A percentile compares a stretch with the other conserved stretches of the same genome.
phyloP scores from a whole-genome alignment of 495 filamentous ascomycete genomes.

The Tuber aestivum region DNA sequence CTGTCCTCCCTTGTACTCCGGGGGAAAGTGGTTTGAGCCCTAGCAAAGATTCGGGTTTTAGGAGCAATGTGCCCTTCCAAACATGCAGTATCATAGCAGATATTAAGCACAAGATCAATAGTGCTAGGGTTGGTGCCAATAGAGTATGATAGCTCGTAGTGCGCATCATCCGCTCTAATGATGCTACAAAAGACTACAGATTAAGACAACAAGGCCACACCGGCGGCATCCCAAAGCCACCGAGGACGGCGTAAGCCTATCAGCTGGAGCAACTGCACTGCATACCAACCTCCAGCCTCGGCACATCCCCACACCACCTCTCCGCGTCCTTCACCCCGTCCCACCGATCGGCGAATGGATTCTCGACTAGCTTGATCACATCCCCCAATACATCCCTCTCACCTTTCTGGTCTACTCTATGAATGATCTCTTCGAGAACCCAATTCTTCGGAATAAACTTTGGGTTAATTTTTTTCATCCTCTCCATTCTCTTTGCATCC shows the following conservation, averaged over 20 bases:
- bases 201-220: neutral
- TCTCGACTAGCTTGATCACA: conserved; percentile 70
- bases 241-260: neutral
- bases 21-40: neutral
- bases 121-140: neutral
- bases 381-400: conserved; percentile 70
- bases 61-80: neutral
- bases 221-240: neutral
- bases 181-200: neutral
- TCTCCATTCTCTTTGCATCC: conserved; percentile 57
- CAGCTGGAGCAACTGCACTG: conserved; percentile 72
- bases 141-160: neutral
- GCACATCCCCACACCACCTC: conserved; percentile 84
- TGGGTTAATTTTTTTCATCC: conserved; percentile 83
- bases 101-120: neutral
- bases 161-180: neutral
- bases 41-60: neutral
- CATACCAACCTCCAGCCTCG: conserved; percentile 65
- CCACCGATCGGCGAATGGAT: conserved; percentile 83
- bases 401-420: conserved; percentile 73
- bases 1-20: neutral
- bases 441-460: conserved; percentile 84
- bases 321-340: conserved; percentile 63
- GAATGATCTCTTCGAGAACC: conserved; percentile 90
- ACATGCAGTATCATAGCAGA: neutral